phyloP scores from a whole-genome alignment of 805 yeast species.

The Starmera pachycereana region DNA sequence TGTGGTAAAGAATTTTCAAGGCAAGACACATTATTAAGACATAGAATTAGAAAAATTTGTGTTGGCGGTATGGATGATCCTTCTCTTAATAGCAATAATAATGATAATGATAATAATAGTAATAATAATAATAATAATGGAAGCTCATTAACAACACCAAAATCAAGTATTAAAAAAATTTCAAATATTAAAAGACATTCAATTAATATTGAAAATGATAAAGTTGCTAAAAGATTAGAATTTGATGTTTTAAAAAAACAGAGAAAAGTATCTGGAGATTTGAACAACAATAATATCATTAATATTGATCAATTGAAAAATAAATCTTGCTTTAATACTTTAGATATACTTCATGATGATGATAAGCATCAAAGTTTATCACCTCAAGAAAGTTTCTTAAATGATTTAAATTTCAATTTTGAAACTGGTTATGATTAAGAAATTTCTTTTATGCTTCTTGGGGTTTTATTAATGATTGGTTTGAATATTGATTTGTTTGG shows the following conservation, averaged over 20 bases:
- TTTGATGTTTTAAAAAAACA: constrained; percentile 5
- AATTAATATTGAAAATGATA: constrained; percentile 7
- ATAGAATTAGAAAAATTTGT: constrained; percentile 71
- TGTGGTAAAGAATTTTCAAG: constrained; percentile 94
- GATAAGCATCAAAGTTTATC: constrained; percentile 2
- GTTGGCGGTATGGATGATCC: constrained; percentile 46
- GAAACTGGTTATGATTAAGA: not conserved
- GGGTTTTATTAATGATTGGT: too few species aligned
- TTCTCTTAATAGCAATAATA: constrained; percentile 5
- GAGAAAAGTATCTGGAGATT: not conserved
- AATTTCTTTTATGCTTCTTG: too few species aligned
- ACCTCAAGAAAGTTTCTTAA: constrained; percentile 3
- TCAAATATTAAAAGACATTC: not conserved
- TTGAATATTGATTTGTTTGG: too few species aligned
- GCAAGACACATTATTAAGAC: constrained; percentile 80
- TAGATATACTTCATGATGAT: constrained; percentile 2
- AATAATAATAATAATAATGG: too few species aligned
- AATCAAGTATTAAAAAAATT: not conserved
- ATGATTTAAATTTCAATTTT: constrained; percentile 9
- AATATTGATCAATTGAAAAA: not conserved
- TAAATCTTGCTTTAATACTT: not conserved
- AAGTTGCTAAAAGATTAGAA: constrained; percentile 14
- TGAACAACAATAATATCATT: not conserved
- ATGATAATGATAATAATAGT: constrained; percentile 3
- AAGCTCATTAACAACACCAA: not conserved